A percentile compares a stretch with the other conserved stretches of the same genome.
Conservation (phyloP, 495 filamentous ascomycete genomes). For the Darksidea phi region DNA sequence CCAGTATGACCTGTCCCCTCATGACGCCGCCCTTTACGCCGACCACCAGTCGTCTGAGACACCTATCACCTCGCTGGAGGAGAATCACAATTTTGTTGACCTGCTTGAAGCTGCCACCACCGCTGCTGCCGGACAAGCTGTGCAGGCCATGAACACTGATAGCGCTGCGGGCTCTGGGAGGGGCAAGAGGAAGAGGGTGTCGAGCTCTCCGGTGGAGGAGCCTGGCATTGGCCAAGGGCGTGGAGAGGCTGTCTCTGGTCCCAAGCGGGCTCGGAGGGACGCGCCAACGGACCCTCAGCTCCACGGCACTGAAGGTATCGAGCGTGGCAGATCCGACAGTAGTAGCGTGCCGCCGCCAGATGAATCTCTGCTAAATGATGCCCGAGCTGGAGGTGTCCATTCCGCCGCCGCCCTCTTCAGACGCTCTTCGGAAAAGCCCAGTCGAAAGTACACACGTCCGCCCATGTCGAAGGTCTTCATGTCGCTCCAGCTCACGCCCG, state of each 20-base stretch:
- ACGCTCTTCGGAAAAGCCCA: constrained; percentile 48
- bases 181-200: constrained; percentile 35
- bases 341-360: constrained; percentile 8
- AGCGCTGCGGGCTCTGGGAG: constrained; percentile 44
- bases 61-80: constrained; percentile 9
- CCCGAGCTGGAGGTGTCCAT: constrained; percentile 55
- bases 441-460: constrained; percentile 60
- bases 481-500: constrained; percentile 57
- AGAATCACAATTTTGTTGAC: constrained; percentile 50
- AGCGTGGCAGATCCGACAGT: not conserved
- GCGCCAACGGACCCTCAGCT: constrained; percentile 23
- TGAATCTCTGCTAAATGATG: constrained; percentile 45
- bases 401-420: constrained; percentile 61
- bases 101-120: constrained; percentile 54
- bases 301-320: not conserved
- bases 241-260: not conserved
- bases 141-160: constrained; percentile 48
- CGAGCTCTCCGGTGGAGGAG: constrained; percentile 13
- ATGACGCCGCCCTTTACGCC: constrained; percentile 10
- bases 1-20: constrained; percentile 27
- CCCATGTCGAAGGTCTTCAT: constrained; percentile 62
- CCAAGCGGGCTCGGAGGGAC: constrained; percentile 19
- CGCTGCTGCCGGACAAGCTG: constrained; percentile 50
- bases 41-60: constrained; percentile 8
- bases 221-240: not conserved